Conservation (phyloP, 1,284 basidiomycete species). For the Melampsora abietis-canadensis region DNA sequence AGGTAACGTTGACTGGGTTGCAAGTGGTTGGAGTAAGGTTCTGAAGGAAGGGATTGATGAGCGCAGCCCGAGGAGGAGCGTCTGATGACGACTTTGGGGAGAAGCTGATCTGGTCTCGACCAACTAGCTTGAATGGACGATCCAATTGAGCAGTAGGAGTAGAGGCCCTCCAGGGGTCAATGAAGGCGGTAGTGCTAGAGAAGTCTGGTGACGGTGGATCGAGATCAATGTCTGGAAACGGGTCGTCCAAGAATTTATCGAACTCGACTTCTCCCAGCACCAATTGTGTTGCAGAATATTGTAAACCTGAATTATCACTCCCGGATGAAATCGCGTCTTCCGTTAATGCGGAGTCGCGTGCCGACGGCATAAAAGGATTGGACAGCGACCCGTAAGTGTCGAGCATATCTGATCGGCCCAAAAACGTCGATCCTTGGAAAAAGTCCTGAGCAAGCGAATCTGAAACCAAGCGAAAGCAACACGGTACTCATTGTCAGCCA, state of each 20-base stretch:
- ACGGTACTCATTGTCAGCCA: too few species aligned
- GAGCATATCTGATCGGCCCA: too few species aligned
- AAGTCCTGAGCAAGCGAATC: too few species aligned
- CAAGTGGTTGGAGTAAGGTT: neutral
- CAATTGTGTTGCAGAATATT: neutral
- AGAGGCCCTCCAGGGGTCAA: constrained; percentile 3
- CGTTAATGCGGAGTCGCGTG: neutral
- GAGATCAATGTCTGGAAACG: constrained; percentile 1
- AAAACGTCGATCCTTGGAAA: too few species aligned
- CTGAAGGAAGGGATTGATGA: neutral
- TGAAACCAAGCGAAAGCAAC: too few species aligned
- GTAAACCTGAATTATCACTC: neutral
- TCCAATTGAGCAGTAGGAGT: constrained; percentile 5
- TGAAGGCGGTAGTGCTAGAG: constrained; percentile 1
- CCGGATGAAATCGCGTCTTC: constrained; percentile 5
- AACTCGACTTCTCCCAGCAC: neutral
- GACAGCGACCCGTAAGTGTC: neutral
- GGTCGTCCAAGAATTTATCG: neutral
- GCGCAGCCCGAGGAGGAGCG: neutral
- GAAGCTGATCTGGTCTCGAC: neutral
- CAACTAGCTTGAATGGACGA: neutral
- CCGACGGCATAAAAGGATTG: constrained; percentile 4
- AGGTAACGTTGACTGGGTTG: neutral
- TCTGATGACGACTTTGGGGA: neutral
- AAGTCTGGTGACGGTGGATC: neutral